phyloP scores from a whole-genome alignment of 441 rosid species.

The Mallotus repandus region DNA sequence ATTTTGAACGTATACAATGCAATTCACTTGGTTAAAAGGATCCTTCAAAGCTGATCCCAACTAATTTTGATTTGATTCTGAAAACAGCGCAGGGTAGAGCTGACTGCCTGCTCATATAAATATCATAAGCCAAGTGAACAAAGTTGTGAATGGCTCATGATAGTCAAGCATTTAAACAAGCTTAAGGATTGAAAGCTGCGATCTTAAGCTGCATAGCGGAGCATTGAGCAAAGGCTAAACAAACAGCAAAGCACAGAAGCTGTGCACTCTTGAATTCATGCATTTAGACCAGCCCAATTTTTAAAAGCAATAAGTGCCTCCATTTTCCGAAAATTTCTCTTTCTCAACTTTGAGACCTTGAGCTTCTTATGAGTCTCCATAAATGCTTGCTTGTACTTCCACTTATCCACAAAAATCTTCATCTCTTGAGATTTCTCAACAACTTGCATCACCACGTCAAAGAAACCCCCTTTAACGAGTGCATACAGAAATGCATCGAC shows the following conservation, averaged over 20 bases:
- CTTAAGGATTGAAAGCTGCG: constrained; percentile 5
- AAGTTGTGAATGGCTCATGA: not conserved
- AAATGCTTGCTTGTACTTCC: constrained; percentile 95
- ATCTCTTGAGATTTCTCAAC: constrained; percentile 80
- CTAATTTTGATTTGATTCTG: not conserved
- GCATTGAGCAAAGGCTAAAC: not conserved
- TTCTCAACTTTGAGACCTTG: constrained; percentile 77
- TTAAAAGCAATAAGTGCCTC: constrained; percentile 92
- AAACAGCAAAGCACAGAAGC: not conserved
- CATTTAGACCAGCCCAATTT: constrained; percentile 93
- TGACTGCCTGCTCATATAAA: not conserved
- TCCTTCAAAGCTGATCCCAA: not conserved
- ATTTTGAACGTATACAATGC: not conserved
- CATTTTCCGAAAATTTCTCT: constrained; percentile 78
- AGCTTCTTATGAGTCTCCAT: constrained; percentile 95
- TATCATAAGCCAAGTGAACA: not conserved
- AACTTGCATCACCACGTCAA: constrained; percentile 96
- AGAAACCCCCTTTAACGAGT: constrained; percentile 86
- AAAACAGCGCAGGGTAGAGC: not conserved
- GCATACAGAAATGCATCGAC: constrained; percentile 87
- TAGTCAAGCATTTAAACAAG: constrained; percentile 8
- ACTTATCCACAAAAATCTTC: constrained; percentile 91
- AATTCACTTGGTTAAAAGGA: not conserved
- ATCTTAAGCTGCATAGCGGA: not conserved
- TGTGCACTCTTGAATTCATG: constrained; percentile 32